Base-by-base conservation (phyloP, 106 monocot species). In the Ottelia alismoides region DNA sequence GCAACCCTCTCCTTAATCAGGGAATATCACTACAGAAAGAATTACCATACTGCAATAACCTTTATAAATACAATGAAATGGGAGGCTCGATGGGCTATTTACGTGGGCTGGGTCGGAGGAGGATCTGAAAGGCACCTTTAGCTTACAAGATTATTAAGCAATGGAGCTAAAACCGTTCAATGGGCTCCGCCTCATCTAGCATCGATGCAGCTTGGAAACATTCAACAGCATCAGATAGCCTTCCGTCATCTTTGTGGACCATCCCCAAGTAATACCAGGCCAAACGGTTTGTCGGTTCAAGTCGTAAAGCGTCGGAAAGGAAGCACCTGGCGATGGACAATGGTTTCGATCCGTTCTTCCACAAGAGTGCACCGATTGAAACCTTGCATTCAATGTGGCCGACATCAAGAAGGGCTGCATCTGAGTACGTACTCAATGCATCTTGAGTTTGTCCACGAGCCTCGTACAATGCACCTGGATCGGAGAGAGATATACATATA, bases 221-320 rank as follows among this genome's bases (percentile, higher is more conserved):
- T 32, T 91, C 90, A 0, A 81, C 84, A 31, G 90, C 90, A 24
- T 84, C 84, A 16, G 56, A 25, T 3, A 61, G 12, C 46, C 90
- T 74, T 25, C 69, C 69, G 9, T 91, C 90, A 7, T 84, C 77
- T 60, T 51, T 65, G 28, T 91, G 78, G 21, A 91, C 56, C 77
- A 81, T 61, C 25, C 81, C 90, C 9, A 84, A 26, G 75, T 75
- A 70, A 53, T 72, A 78, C 90, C 84, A 91, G 9, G 84, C 90
- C 54, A 67, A 25, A 10, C 72, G 29, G 23, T 81, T 84, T 17
- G 80, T 70, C 1, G 84, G 84, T 22, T 84, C 78, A 5, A 81
- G 65, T 28, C 69, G 72, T 46, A 90, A 70, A 43, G 81, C 90
- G 55, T 91, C 84, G 2, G 77, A 77, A 11, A 90, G 64, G 56